Conservation (phyloP, 495 filamentous ascomycete species). For the Pseudomonodictys pantanalensis region DNA sequence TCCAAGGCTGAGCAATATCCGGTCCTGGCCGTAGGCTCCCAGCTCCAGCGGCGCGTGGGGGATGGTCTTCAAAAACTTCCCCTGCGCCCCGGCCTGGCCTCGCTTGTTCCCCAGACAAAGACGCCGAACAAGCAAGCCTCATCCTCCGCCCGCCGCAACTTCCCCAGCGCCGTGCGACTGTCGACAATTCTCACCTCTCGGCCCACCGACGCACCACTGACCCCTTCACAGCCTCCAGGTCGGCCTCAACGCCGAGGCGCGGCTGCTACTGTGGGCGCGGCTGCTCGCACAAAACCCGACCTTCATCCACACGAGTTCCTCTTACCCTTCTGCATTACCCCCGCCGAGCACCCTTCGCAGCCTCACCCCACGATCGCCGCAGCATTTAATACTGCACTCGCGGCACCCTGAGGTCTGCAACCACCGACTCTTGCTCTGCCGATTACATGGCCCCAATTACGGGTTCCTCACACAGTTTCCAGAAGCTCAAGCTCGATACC, state of each 20-base stretch:
- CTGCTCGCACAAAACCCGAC: no score
- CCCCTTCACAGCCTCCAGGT: not conserved
- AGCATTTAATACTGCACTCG: conserved; percentile 10
- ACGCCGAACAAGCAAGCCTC: not conserved
- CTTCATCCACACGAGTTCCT: not conserved
- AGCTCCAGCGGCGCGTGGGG: no score
- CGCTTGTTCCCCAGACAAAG: not conserved
- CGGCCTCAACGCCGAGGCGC: no score
- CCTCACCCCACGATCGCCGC: conserved; percentile 25
- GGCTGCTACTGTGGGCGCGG: no score
- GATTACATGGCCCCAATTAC: conserved; percentile 33
- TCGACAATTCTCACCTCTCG: not conserved
- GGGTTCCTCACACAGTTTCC: conserved; percentile 33
- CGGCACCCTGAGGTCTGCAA: conserved; percentile 23
- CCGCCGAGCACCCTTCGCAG: conserved; percentile 22
- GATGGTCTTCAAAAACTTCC: no score
- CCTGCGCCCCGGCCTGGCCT: no score
- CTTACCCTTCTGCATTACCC: conserved; percentile 32
- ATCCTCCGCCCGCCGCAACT: not conserved
- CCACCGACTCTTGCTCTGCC: conserved; percentile 20
- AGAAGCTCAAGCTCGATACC: conserved; percentile 37
- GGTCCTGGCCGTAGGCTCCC: no score
- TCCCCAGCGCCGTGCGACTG: not conserved
- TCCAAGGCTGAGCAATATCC: no score
- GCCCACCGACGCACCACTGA: not conserved